Evolutionary conservation across 345 rosid species (phyloP).

Genomic region (Aquilaria sinensis): DNA sequence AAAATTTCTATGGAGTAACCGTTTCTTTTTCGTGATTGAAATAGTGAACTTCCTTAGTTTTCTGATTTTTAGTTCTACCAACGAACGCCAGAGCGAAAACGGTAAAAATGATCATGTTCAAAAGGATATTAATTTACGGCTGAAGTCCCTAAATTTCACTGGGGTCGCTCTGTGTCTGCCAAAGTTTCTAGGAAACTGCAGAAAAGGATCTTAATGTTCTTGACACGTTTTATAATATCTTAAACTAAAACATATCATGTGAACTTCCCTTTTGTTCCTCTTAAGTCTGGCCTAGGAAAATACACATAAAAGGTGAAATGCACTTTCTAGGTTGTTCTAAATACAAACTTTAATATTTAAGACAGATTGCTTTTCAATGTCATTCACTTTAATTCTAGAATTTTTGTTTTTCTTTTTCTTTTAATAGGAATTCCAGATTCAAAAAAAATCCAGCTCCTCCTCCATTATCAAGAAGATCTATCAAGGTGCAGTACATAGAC

Average conservation of each 20-base stretch:
- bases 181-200: no score
- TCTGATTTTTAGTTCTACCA: neutral
- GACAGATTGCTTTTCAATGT: neutral
- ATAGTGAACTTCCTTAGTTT: neutral
- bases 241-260: no score
- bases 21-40: neutral
- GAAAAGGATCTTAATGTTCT: no score
- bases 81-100: neutral
- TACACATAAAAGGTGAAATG: neutral
- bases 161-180: no score
- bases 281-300: no score
- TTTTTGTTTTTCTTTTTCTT: constrained; percentile 11
- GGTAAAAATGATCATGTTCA: neutral
- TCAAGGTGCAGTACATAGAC: constrained; percentile 35
- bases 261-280: no score
- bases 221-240: no score
- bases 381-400: neutral
- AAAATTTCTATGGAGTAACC: neutral
- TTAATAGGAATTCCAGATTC: constrained; percentile 36
- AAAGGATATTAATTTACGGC: neutral
- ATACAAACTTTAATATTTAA: neutral
- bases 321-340: neutral
- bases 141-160: neutral
- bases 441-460: constrained; percentile 21
- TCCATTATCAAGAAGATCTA: constrained; percentile 30